Base-by-base conservation (phyloP, 768 basidiomycete genomes). In the Pisolithus marmoratus region DNA sequence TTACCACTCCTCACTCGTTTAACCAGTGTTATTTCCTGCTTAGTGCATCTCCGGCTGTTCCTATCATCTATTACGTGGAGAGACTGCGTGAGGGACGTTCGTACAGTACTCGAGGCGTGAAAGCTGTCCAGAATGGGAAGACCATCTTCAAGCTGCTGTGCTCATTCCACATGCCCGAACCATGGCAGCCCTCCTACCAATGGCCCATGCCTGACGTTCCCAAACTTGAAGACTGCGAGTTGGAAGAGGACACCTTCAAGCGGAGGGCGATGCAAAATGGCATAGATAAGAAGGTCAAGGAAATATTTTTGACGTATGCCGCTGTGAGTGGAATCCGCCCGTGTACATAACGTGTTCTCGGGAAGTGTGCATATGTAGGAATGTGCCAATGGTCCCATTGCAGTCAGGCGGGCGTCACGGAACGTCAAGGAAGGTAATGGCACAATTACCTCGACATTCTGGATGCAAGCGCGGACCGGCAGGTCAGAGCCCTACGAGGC, bases 151-250 rank as follows among this genome's bases (percentile, higher is more conserved):
- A 85, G 38, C 73, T 91, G 69, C 63, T 88, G 54, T 91, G 87
- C 65, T 92, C 90, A 5, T 93, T 90, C 74, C 88, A 92, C 55
- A 76, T 73, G 48, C 85, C 87, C 3, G 90, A 93, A 61, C 80
- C 81, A 9, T 82, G 81, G 78, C 88, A 90, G 61, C 87, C 83
- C 1, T 63, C 71, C 8, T 74, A 83, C 58, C 84, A 87, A 53
- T 84, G 80, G 78, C 68, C 79, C 3, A 83, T 87, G 77, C 89
- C 89, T 0, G 72, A 75, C 17, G 79, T 73, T 8, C 72, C 76
- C 5, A 61, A 57, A 17, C 83, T 87, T 0, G 85, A 89, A 29
- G 70, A 82, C 19, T 88, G 86, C 59, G 76, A 78, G 49, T 69
- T 80, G 20, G 81, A 83, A 48, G 82, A 85, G 59, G 72, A 71